Evolutionary conservation across 805 yeast species (phyloP), one percentile per base, ranked within the genome.

Genomic region (Candida loeiensis): DNA sequence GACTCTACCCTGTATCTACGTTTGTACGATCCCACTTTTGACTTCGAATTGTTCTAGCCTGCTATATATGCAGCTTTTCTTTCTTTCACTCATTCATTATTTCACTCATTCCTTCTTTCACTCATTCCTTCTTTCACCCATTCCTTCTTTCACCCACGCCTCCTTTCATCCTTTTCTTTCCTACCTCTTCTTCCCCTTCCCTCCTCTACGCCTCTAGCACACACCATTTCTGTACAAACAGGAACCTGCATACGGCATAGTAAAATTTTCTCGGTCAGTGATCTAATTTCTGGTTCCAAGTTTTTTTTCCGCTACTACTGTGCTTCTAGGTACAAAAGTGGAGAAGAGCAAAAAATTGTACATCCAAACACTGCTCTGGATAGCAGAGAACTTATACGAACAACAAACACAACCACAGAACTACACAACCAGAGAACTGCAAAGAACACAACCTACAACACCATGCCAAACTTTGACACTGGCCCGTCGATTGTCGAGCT

Each of bases 401-500:
- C 16, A 15, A 27, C 15, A 11, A 27, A 5, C 18, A 27, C 17
- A 5, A 27, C 17, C 5, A 15, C 15, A 27, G 4, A 27, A 14
- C 8, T 27, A 27, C 17, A 11, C 31, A 27, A 16, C 16, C 9
- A 11, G n/a, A 11, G 4, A 25, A 25, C 27, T n/a, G n/a, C n/a
- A n/a, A n/a, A n/a, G 4, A 25, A 11, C 27, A 25, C 13, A 6
- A 25, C 8, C 4, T 6, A 14, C 30, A 9, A 24, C n/a, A 6
- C 27, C 5, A 44, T 39, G 43, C 36, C 47, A 28, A 36, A 40
- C 37, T 45, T 47, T 30, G 49, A 47, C 31, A 30, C 46, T 15
- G 51, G 48, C n/a, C 73, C 73, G 11, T 61, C 71, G 7, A 64
- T 69, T 15, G 55, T 58, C 45, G 73, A 69, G 47, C 63, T 69